phyloP scores from a whole-genome alignment of 2,329 filamentous ascomycete species.

The Fusarium gaditjirri region DNA sequence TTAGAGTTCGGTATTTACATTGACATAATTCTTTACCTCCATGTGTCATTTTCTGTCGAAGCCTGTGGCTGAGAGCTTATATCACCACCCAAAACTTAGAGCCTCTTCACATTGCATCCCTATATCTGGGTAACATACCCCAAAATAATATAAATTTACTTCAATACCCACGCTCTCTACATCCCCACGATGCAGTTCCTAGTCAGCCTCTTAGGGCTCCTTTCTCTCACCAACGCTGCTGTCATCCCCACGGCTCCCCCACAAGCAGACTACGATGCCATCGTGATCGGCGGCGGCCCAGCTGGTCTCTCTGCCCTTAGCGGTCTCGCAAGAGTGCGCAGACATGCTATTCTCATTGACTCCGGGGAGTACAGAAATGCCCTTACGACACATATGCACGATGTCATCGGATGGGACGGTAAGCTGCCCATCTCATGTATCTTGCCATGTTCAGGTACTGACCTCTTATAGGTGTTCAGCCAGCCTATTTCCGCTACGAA shows the following conservation, averaged over 20 bases:
- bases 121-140: neutral
- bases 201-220: slow-evolving; percentile 16
- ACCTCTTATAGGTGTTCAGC: slow-evolving; percentile 58
- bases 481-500: slow-evolving; percentile 63
- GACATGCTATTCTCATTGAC: slow-evolving; percentile 66
- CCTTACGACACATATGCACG: slow-evolving; percentile 68
- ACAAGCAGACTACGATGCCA: slow-evolving; percentile 58
- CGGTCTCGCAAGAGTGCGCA: slow-evolving; percentile 67
- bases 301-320: slow-evolving; percentile 65
- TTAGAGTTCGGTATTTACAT: neutral
- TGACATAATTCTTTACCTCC: neutral
- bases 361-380: slow-evolving; percentile 68
- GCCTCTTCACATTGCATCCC: rapidly evolving
- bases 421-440: neutral
- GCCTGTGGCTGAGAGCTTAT: neutral
- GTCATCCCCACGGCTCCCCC: slow-evolving; percentile 12
- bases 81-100: neutral
- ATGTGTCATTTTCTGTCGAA: neutral
- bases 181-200: slow-evolving; percentile 31
- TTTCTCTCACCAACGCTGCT: slow-evolving; percentile 25
- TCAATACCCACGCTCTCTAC: too few species aligned
- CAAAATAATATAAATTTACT: neutral
- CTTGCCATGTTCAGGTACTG: neutral
- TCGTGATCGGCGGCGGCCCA: slow-evolving; percentile 68
- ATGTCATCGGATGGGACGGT: slow-evolving; percentile 70